Conservation (phyloP, 306 rosid species). For the apple (Malus domestica) region ASM211411v1 NC_041797.1:29433001-29433500, state of each 20-base stretch:
- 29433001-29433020: neutral
- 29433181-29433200: neutral
- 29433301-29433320: neutral
- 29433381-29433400: neutral
- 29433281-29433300: neutral
- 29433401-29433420: constrained; percentile 6
- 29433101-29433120: neutral
- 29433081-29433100: neutral
- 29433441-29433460: constrained; percentile 70
- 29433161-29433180: neutral
- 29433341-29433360: neutral
- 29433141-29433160: neutral
- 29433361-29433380: constrained; percentile 2
- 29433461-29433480: constrained; percentile 69
- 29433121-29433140: neutral
- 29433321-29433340: neutral
- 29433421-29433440: constrained; percentile 23
- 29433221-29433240: no score
- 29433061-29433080: neutral
- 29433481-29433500: constrained; percentile 79
- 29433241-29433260: no score
- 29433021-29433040: no score
- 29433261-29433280: neutral
- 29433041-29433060: no score
- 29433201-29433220: no score